Evolutionary conservation across 2,329 filamentous ascomycete genomes (phyloP).

Genomic region (Pseudogymnoascus sp.): DNA sequence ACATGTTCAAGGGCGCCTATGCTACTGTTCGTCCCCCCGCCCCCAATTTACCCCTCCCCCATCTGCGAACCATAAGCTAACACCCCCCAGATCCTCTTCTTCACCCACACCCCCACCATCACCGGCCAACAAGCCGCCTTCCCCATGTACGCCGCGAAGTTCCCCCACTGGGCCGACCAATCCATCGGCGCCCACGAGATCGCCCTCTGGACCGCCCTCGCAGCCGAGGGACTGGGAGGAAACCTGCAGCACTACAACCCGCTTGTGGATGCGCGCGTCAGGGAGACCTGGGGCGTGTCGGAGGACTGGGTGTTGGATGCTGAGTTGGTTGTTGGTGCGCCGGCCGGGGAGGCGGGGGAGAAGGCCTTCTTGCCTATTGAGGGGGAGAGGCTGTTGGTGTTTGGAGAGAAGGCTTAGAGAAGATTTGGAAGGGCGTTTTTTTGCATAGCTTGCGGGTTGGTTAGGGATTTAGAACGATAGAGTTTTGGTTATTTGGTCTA

Average conservation of each 20-base stretch:
- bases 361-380: constrained; percentile 61
- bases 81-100: constrained; percentile 63
- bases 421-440: not conserved
- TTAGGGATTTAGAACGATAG: not conserved
- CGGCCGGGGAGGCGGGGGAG: constrained; percentile 46
- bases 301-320: constrained; percentile 68
- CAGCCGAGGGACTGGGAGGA: constrained; percentile 75
- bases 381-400: constrained; percentile 56
- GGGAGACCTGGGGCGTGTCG: constrained; percentile 61
- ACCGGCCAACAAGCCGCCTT: constrained; percentile 60
- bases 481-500: not conserved
- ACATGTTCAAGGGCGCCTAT: constrained; percentile 61
- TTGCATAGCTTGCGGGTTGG: not conserved
- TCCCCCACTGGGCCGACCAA: constrained; percentile 70
- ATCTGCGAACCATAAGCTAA: not conserved
- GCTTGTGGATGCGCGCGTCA: constrained; percentile 66
- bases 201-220: constrained; percentile 72
- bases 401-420: constrained; percentile 32
- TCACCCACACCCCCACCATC: constrained; percentile 66
- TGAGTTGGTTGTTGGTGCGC: constrained; percentile 76
- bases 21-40: constrained; percentile 58
- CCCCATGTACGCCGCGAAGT: constrained; percentile 69
- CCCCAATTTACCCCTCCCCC: not conserved
- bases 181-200: constrained; percentile 77
- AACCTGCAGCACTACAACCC: constrained; percentile 95